Evolutionary conservation across 140 eudicot genomes (phyloP).

Genomic region (Stevia rebaudiana): DNA sequence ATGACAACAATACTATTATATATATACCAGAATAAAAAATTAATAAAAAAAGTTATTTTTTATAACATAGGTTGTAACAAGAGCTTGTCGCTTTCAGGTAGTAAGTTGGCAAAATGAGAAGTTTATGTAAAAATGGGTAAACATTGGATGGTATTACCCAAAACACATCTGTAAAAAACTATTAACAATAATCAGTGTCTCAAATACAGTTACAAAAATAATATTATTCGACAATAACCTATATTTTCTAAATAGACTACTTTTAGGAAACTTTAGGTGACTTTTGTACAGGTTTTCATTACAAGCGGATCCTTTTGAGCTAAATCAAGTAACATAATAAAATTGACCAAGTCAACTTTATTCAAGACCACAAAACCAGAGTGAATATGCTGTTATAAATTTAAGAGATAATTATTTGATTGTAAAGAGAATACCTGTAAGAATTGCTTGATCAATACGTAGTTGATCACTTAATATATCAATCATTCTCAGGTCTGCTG

Average conservation of each 20-base stretch:
- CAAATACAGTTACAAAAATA: not conserved
- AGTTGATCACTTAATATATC: constrained; percentile 77
- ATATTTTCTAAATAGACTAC: not conserved
- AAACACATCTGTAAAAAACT: not conserved
- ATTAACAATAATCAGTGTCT: not conserved
- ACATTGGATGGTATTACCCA: not conserved
- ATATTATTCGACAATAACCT: not conserved
- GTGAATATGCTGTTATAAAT: not conserved
- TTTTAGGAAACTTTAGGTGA: not conserved
- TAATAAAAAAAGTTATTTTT: not conserved
- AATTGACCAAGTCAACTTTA: not conserved
- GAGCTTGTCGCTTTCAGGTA: not conserved
- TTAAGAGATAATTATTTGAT: not conserved
- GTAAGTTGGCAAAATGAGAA: not conserved
- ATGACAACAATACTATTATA: not conserved
- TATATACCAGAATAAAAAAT: not conserved
- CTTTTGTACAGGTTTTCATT: not conserved
- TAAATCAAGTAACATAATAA: not conserved
- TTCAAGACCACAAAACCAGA: not conserved
- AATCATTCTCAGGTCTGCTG: constrained; percentile 95
- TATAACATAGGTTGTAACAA: not conserved
- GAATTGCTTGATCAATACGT: constrained; percentile 98
- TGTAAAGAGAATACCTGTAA: constrained; percentile 58
- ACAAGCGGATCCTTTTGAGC: not conserved
- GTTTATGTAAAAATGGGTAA: not conserved